Percentiles rank a stretch among this genome's conserved stretches.
phyloP scores from a whole-genome alignment of 75 land plant genomes.

The Selaginella tamariscina region DNA sequence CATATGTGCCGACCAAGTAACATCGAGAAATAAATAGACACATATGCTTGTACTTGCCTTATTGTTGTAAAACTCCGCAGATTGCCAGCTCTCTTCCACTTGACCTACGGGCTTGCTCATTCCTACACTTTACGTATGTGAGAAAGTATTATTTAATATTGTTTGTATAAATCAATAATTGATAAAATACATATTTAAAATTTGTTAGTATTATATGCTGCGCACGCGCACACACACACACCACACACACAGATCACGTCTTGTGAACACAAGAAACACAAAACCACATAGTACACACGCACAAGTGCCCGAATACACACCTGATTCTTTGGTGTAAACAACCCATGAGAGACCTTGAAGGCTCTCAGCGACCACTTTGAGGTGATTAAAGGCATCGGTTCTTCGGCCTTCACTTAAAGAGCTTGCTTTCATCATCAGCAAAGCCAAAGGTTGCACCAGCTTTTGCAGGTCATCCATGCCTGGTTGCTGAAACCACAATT shows the following conservation, averaged over 20 bases:
- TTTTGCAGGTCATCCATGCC: conserved; percentile 47
- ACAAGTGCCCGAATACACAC: conserved; percentile 20
- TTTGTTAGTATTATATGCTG: too few relatives aligned
- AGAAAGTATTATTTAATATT: neutral
- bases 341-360: conserved; percentile 78
- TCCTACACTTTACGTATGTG: conserved; percentile 31
- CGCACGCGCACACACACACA: too few relatives aligned
- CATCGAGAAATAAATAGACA: too few relatives aligned
- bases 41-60: conserved; percentile 72
- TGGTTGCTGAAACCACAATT: too few relatives aligned
- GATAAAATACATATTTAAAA: too few relatives aligned
- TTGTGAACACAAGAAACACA: neutral
- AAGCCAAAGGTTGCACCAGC: conserved; percentile 72
- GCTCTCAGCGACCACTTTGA: conserved; percentile 74
- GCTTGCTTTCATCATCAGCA: conserved; percentile 60
- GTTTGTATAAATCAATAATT: too few relatives aligned
- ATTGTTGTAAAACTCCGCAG: conserved; percentile 91
- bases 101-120: conserved; percentile 88
- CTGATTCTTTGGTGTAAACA: conserved; percentile 78
- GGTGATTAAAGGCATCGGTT: conserved; percentile 70
- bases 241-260: neutral
- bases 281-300: neutral
- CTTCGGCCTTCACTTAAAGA: conserved; percentile 71
- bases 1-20: too few relatives aligned
- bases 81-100: conserved; percentile 97